Base-by-base conservation (phyloP, 2,329 filamentous ascomycete genomes). In the Apiospora saccharicola region DNA sequence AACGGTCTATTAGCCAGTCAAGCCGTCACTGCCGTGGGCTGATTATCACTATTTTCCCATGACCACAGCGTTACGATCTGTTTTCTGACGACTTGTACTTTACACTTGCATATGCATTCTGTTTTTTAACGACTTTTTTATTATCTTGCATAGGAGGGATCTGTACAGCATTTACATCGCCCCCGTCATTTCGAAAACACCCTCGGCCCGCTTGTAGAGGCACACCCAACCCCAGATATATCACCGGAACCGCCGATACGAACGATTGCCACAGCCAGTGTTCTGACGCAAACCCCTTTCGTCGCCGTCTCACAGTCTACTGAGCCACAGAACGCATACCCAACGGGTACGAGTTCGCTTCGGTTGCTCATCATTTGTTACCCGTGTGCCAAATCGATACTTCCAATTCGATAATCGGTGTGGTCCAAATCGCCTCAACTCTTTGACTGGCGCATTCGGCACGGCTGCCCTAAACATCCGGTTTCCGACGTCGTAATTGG, bases 41-140 rank as follows among this genome's bases (percentile, higher is more conserved):
- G 30, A 61, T 34, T 61, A 61, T 61, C 53, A 61, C 53, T 16
- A 61, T 37, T 64, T 64, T n/a, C 16, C 53, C 19, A 61, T 61
- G 30, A 61, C 53, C n/a, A 64, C 57, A 64, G 57, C 57, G 57
- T 41, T 64, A 64, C 57, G 57, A n/a, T 64, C 41, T 64, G 34
- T 64, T 64, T 64, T 41, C 34, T 64, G 57, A 41, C 57, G 57
- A 24, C 34, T 14, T 64, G 57, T 64, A 64, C 57, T 64, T 37
- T 64, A 41, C n/a, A 41, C 19, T 24, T n/a, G 57, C 57, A 64
- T 64, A 64, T 64, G 57, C 57, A 64, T 64, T 41, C 19, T 64
- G 30, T 41, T 41, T 64, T 22, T 30, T 64, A 41, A 64, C 57
- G 34, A 64, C 57, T 37, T 34, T 64, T 64, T 19, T 34, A 37